Evolutionary conservation across 2,329 filamentous ascomycete species (phyloP), one percentile per base, ranked within the genome.

Genomic region (Aschersonia sp.): DNA sequence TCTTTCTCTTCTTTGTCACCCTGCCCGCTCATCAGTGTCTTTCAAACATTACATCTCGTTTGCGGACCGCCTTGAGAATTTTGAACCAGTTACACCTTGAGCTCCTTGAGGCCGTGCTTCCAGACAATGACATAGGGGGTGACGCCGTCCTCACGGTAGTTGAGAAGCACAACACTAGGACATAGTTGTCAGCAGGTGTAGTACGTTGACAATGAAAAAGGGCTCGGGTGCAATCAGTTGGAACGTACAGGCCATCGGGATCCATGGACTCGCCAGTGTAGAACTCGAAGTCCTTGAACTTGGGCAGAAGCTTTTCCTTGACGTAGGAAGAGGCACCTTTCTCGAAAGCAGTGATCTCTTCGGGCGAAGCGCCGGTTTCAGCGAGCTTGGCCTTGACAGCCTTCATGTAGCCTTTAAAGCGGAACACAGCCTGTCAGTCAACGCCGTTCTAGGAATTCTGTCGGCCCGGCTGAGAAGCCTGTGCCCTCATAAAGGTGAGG

Each of bases 241-340:
- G 32, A 48, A 77, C 84, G 62, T 73, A 92, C 92, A 95, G 94
- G 74, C 84, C 89, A 62, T 95, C 86, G 59, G 84, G 82, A 70
- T 94, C 79, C 87, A 94, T 94, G 59, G 80, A 84, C 76, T 92
- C 83, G 72, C 90, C 89, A 59, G 84, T 87, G 70, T 84, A 85
- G 71, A 95, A 90, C 68, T 97, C 90, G 68, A 83, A 94, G 75
- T 97, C 87, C 74, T 94, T 89, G 77, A 95, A 95, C 73, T 87
- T 90, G 66, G 64, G 71, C 50, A 83, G 72, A 56, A 95, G 75
- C 63, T 78, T 79, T 74, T 87, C 83, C 77, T 94, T 95, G 68
- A 86, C 83, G 64, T 79, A 94, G 48, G 56, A 68, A 54, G 71
- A 64, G 50, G 88, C 89, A 58, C 81, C 81, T 56, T 73, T 78